Percentiles rank a stretch among this genome's conserved stretches.
Conservation (phyloP, 2,329 filamentous ascomycete species). For the Fusarium equiseti region DNA sequence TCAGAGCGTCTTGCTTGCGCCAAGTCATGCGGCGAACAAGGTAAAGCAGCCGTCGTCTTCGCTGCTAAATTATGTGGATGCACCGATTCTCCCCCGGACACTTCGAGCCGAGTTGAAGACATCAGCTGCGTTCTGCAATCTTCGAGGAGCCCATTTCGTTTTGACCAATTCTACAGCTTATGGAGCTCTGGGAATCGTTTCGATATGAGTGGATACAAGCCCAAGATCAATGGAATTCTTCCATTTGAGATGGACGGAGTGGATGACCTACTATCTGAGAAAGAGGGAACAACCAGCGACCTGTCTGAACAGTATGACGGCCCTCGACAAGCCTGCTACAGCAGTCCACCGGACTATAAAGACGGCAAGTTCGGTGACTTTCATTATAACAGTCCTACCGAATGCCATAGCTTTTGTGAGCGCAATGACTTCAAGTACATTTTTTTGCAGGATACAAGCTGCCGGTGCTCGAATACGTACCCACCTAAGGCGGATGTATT, state of each 20-base stretch:
- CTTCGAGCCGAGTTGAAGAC: not conserved
- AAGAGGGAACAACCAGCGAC: fast-evolving
- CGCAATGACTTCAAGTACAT: not conserved
- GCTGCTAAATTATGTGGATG: not conserved
- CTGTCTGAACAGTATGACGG: not conserved
- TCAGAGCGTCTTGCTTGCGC: not conserved
- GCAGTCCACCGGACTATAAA: not conserved
- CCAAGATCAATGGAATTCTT: not conserved
- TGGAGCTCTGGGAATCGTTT: not conserved
- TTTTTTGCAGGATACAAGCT: fast-evolving
- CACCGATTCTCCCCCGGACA: not conserved
- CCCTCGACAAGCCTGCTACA: not conserved
- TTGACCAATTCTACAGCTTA: not conserved
- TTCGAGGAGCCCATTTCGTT: not conserved
- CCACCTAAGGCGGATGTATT: not conserved
- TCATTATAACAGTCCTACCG: not conserved
- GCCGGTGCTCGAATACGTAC: not conserved
- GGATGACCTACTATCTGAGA: fast-evolving
- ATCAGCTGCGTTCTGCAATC: not conserved
- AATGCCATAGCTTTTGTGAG: not conserved
- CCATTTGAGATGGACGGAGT: not conserved
- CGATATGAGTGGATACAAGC: not conserved
- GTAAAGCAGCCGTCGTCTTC: not conserved
- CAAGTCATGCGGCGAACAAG: not conserved
- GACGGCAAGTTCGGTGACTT: not conserved